Evolutionary conservation across 257 asterid genomes (phyloP).

Genomic region (Buddleja alternifolia): DNA sequence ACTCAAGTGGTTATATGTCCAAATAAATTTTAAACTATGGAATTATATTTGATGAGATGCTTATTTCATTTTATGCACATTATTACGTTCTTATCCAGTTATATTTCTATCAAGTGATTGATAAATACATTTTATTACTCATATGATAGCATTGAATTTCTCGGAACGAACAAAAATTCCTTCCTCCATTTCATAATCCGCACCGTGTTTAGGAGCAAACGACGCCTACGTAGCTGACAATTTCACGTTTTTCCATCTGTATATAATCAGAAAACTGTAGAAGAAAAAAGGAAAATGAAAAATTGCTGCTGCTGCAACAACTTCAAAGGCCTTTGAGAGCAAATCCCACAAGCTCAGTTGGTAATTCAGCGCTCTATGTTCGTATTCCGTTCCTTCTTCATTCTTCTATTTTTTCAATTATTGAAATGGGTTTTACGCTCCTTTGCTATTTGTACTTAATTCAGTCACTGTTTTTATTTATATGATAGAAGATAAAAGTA

Average conservation of each 20-base stretch:
- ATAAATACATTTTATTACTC: no score
- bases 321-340: background rate
- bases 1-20: no score
- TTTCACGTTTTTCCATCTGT: background rate
- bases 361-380: constrained; percentile 16
- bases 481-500: background rate
- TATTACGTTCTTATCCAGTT: no score
- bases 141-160: no score
- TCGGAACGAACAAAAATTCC: no score
- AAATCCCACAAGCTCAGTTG: constrained; percentile 4
- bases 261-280: constrained; percentile 7
- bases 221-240: no score
- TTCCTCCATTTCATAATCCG: no score
- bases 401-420: background rate
- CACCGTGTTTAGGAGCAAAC: no score
- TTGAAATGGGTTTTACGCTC: background rate
- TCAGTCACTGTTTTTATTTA: background rate
- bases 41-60: no score
- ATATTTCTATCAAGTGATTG: no score
- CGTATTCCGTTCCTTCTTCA: background rate
- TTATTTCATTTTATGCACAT: no score
- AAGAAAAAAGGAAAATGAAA: background rate
- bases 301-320: background rate
- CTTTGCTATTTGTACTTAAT: background rate
- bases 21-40: no score